These are phyloP conservation scores for Tausonia pullulans DNA, from an alignment of 1,284 basidiomycete genomes.

Conservation along the genomic window DNA sequence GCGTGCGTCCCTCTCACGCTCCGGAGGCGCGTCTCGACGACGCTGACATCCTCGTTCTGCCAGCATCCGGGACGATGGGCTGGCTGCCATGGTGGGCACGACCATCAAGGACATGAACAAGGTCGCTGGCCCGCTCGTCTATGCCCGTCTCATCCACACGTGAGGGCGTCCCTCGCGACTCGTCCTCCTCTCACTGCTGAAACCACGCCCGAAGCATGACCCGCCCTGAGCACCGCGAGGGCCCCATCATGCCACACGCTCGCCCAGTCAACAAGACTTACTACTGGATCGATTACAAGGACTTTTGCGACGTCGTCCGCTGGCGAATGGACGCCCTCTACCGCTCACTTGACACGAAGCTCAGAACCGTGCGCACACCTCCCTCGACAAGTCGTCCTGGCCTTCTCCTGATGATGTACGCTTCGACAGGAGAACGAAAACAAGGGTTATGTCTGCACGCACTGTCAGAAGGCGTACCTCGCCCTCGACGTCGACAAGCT, in stretches of 20 bases:
- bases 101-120: constrained; percentile 90
- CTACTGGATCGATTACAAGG: constrained; percentile 92
- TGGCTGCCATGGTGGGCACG: constrained; percentile 75
- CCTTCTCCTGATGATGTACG: neutral
- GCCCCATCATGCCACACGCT: constrained; percentile 23
- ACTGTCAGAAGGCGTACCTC: constrained; percentile 73
- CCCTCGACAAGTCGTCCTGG: constrained; percentile 20
- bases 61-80: constrained; percentile 82
- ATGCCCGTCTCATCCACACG: constrained; percentile 75
- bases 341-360: constrained; percentile 70
- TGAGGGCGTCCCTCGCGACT: constrained; percentile 38
- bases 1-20: constrained; percentile 46
- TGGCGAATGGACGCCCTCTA: constrained; percentile 96
- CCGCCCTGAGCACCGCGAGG: constrained; percentile 60
- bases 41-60: neutral
- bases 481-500: constrained; percentile 80
- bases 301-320: constrained; percentile 93
- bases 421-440: constrained; percentile 70
- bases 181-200: constrained; percentile 6
- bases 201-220: constrained; percentile 42
- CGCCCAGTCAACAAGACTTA: constrained; percentile 45
- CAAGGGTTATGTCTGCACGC: constrained; percentile 89
- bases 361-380: constrained; percentile 53
- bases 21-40: constrained; percentile 17
- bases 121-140: constrained; percentile 72